Evolutionary conservation across 208 protist genomes (phyloP).

Genomic region (Acanthamoeba royreba): DNA sequence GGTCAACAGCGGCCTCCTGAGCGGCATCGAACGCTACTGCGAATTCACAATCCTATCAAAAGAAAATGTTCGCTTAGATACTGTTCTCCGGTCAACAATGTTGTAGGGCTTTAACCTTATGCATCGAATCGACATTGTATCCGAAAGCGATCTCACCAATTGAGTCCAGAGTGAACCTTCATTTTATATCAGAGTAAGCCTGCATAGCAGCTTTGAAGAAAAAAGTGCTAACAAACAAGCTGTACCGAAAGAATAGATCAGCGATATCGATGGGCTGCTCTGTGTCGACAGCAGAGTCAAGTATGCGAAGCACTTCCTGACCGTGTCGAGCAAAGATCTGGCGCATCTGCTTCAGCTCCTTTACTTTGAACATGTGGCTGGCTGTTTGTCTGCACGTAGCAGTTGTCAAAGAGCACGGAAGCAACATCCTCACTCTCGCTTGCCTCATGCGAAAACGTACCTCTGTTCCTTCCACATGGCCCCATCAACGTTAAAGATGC

Average conservation of each 20-base stretch:
- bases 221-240: neutral
- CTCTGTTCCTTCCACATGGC: neutral
- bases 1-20: neutral
- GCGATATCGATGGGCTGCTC: neutral
- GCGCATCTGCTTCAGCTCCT: neutral
- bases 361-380: slow-evolving; percentile 31
- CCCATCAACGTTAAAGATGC: slow-evolving; percentile 33
- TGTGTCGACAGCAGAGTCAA: neutral
- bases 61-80: neutral
- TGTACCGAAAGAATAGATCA: neutral
- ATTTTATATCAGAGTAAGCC: neutral
- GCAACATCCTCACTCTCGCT: neutral
- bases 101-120: neutral
- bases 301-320: neutral
- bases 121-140: neutral
- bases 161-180: slow-evolving; percentile 1
- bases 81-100: neutral
- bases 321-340: neutral
- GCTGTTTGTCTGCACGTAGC: neutral
- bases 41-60: neutral
- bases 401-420: neutral
- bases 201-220: neutral
- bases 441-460: too few relatives aligned
- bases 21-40: neutral
- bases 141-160: slow-evolving; percentile 26